phyloP scores from a whole-genome alignment of 2,329 filamentous ascomycete species.

The Phyllosticta capitalensis region DNA sequence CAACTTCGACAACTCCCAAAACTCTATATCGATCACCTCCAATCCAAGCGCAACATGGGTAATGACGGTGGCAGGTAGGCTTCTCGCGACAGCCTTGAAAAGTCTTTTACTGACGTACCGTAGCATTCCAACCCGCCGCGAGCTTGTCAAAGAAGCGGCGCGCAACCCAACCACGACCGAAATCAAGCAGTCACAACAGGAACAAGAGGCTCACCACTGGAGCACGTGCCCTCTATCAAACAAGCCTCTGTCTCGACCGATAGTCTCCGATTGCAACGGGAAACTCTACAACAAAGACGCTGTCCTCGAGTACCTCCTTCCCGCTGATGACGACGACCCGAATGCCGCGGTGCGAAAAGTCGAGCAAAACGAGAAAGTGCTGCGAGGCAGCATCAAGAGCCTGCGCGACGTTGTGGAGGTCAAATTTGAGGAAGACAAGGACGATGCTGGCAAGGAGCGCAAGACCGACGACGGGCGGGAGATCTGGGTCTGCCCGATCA shows the following conservation, averaged over 20 bases:
- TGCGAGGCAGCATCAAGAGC: conserved; percentile 59
- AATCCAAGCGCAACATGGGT: conserved; percentile 54
- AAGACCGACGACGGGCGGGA: background rate
- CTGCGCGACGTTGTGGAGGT: conserved; percentile 82
- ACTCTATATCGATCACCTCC: background rate
- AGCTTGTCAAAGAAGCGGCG: conserved; percentile 90
- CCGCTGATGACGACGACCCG: conserved; percentile 42
- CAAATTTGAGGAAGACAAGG: conserved; percentile 55
- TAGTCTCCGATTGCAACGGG: conserved; percentile 77
- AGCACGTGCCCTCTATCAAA: conserved; percentile 78
- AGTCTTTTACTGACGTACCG: background rate
- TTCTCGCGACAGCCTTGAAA: background rate
- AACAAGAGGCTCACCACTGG: conserved; percentile 82
- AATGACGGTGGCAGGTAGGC: conserved; percentile 79
- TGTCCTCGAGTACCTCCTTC: conserved; percentile 60
- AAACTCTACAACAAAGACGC: conserved; percentile 93
- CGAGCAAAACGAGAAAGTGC: conserved; percentile 44
- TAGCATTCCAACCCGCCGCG: conserved; percentile 85
- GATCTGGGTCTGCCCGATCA: conserved; percentile 72
- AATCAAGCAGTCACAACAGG: conserved; percentile 77
- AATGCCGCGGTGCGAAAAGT: conserved; percentile 39
- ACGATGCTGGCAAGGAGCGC: conserved; percentile 39
- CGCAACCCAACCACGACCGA: conserved; percentile 73
- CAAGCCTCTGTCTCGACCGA: conserved; percentile 59
- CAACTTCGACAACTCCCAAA: background rate